Evolutionary conservation across 345 rosid species (phyloP).

Genomic region (Moringa oleifera): DNA sequence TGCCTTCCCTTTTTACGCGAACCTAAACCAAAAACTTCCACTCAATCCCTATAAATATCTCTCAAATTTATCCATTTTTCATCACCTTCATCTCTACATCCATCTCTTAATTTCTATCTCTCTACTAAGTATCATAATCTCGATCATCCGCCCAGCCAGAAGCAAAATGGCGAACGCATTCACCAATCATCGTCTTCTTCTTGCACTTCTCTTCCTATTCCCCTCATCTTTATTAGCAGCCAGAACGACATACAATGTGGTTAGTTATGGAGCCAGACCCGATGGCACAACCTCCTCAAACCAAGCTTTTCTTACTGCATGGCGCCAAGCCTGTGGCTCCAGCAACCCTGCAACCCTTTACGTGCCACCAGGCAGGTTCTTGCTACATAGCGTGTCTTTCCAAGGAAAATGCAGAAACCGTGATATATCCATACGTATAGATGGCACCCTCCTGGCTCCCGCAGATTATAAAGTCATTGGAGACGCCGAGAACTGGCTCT

Average conservation of each 20-base stretch:
- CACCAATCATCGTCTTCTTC: too few relatives aligned
- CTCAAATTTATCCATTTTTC: too few relatives aligned
- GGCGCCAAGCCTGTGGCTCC: slow-evolving; percentile 53
- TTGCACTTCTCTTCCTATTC: neutral
- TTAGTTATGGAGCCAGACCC: slow-evolving; percentile 49
- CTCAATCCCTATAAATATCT: too few relatives aligned
- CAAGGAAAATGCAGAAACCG: slow-evolving; percentile 48
- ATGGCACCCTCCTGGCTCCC: slow-evolving; percentile 69
- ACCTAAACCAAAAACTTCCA: too few relatives aligned
- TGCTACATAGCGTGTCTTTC: slow-evolving; percentile 33
- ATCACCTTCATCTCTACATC: too few relatives aligned
- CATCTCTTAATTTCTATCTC: too few relatives aligned
- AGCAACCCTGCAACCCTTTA: slow-evolving; percentile 33
- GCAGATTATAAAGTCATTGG: slow-evolving; percentile 38
- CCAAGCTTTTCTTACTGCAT: slow-evolving; percentile 57
- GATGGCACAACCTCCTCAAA: slow-evolving; percentile 61
- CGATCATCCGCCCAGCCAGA: too few relatives aligned
- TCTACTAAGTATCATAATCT: too few relatives aligned
- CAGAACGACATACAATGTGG: slow-evolving; percentile 28
- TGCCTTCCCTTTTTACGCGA: too few relatives aligned
- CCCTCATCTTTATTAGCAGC: slow-evolving; percentile 7
- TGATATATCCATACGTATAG: slow-evolving; percentile 33
- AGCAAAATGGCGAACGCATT: slow-evolving; percentile 23
- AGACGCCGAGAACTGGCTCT: slow-evolving; percentile 42
- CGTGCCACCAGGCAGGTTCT: slow-evolving; percentile 55